Percentiles rank a stretch among this genome's conserved stretches.
Conservation (phyloP, 179 eudicot genomes). For the Camellia oleifera region DNA sequence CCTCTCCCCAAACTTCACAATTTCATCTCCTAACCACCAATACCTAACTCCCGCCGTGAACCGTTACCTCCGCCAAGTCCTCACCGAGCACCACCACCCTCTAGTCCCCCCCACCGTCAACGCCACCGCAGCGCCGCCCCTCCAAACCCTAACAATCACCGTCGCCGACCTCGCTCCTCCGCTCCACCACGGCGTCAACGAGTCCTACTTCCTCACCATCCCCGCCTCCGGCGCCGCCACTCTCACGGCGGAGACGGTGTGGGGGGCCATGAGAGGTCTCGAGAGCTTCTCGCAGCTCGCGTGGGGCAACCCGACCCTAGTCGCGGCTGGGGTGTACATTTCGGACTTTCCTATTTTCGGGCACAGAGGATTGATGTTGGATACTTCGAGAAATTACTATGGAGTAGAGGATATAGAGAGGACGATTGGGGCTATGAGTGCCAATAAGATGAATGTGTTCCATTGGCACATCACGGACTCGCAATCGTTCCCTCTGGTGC, state of each 20-base stretch:
- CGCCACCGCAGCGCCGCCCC: constrained; percentile 17
- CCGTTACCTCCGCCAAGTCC: constrained; percentile 45
- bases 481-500: constrained; percentile 75
- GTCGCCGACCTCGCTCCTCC: constrained; percentile 34
- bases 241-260: constrained; percentile 49
- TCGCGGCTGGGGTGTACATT: constrained; percentile 46
- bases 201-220: constrained; percentile 64
- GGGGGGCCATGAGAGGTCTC: constrained; percentile 89
- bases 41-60: constrained; percentile 52
- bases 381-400: constrained; percentile 71
- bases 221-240: constrained; percentile 33
- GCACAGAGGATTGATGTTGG: constrained; percentile 70
- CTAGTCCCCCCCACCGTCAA: constrained; percentile 27
- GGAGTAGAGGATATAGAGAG: constrained; percentile 51
- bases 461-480: constrained; percentile 96
- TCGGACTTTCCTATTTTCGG: constrained; percentile 44
- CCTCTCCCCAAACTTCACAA: constrained; percentile 52
- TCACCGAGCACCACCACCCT: constrained; percentile 47
- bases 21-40: constrained; percentile 32
- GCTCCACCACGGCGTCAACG: constrained; percentile 57
- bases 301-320: constrained; percentile 28
- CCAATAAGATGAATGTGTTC: constrained; percentile 79
- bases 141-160: constrained; percentile 32
- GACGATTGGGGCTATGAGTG: constrained; percentile 63
- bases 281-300: constrained; percentile 71